Evolutionary conservation across 495 filamentous ascomycete species (phyloP).

Genomic region (Podospora appendiculata): DNA sequence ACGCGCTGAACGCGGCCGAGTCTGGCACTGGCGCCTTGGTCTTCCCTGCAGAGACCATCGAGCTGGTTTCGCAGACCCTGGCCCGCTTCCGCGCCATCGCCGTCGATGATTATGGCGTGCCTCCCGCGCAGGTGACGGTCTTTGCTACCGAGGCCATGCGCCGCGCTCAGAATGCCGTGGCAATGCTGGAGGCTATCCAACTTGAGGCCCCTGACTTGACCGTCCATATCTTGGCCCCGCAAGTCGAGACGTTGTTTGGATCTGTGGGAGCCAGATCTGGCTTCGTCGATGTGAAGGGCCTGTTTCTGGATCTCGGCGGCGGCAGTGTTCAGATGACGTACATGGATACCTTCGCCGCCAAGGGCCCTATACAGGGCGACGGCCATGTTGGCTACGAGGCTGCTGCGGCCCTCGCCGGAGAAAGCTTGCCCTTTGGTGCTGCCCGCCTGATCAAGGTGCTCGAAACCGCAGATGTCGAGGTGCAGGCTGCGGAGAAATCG

Average conservation of each 20-base stretch:
- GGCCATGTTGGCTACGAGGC: conserved; percentile 36
- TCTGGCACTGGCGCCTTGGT: conserved; percentile 32
- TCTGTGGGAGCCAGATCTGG: conserved; percentile 76
- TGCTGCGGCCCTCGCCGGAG: conserved; percentile 37
- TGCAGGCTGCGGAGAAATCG: conserved; percentile 37
- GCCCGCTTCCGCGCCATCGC: conserved; percentile 70
- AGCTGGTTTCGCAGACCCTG: conserved; percentile 53
- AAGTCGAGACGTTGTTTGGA: conserved; percentile 75
- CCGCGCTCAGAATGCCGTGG: conserved; percentile 63
- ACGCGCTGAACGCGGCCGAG: conserved; percentile 52
- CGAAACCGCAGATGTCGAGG: conserved; percentile 31
- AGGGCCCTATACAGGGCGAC: conserved; percentile 37
- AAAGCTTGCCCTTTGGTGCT: conserved; percentile 75
- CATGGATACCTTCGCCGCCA: conserved; percentile 49
- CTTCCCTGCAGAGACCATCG: conserved; percentile 59
- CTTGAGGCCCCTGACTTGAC: conserved; percentile 48
- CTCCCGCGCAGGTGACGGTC: conserved; percentile 53
- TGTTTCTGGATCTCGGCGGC: conserved; percentile 86
- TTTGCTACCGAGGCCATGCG: conserved; percentile 88
- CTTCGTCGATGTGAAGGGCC: conserved; percentile 48
- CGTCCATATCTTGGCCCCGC: conserved; percentile 66
- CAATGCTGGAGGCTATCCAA: conserved; percentile 58
- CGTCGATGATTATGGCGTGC: conserved; percentile 54
- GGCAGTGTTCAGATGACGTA: conserved; percentile 89
- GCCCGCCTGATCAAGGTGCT: conserved; percentile 66